A percentile compares a stretch with the other conserved stretches of the same genome.
These are phyloP conservation scores for Aurinia saxatilis DNA, from an alignment of 345 rosid genomes.

Conservation along the genomic window DNA sequence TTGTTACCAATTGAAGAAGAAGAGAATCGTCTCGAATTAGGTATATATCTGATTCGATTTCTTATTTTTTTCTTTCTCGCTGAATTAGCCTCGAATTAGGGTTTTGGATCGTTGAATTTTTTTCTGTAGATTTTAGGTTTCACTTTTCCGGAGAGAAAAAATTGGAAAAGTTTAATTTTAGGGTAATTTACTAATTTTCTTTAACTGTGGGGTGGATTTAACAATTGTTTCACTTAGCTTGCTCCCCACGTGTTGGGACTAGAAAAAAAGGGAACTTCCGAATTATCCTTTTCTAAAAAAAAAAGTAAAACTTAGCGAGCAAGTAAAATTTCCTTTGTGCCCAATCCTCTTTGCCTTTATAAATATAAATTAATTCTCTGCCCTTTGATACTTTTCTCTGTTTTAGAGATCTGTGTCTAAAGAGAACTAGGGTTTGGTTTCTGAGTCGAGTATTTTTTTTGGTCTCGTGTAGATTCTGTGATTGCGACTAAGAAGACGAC, in stretches of 20 bases:
- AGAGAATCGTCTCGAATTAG: neutral
- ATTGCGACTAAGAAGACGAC: neutral
- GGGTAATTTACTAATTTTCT: neutral
- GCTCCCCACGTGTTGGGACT: neutral
- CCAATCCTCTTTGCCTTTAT: neutral
- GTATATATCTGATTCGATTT: neutral
- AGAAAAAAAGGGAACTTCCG: neutral
- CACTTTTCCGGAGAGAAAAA: neutral
- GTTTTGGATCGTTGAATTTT: neutral
- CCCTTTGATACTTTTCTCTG: neutral
- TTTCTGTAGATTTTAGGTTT: neutral
- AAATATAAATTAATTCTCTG: neutral
- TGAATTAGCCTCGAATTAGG: neutral
- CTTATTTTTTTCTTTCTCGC: neutral
- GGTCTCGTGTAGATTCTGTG: slow-evolving; percentile 11
- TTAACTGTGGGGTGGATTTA: neutral
- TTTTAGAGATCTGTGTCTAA: neutral
- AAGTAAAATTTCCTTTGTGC: slow-evolving; percentile 11
- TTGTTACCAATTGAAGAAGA: neutral
- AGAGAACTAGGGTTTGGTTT: neutral
- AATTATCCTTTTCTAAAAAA: neutral
- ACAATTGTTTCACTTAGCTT: neutral
- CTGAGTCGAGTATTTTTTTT: neutral
- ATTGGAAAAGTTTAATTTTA: neutral
- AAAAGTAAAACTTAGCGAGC: slow-evolving; percentile 12